Percentiles rank a stretch among this genome's conserved stretches.
phyloP scores from a whole-genome alignment of 83 land plant species.

The Larix sibirica region DNA sequence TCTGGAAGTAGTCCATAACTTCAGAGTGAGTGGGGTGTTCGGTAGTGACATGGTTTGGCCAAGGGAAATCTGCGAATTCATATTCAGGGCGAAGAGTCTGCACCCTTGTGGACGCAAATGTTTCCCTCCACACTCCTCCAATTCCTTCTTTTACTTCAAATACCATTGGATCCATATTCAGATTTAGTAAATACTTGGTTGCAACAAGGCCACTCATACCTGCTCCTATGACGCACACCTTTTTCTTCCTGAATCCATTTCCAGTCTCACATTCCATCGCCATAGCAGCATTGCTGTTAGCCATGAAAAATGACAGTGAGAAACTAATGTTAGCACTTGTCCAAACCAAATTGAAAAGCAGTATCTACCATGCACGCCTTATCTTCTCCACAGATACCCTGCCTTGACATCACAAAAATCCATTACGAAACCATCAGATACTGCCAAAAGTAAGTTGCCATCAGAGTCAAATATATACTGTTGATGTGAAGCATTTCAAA shows the following conservation, averaged over 20 bases:
- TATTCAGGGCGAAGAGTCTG: constrained; percentile 17
- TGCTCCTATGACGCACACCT: constrained; percentile 62
- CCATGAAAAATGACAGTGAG: too few relatives aligned
- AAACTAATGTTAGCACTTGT: too few relatives aligned
- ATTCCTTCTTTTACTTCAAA: neutral
- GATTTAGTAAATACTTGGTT: constrained; percentile 15
- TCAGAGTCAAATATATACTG: too few relatives aligned
- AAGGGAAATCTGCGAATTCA: constrained; percentile 25
- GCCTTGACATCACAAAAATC: too few relatives aligned
- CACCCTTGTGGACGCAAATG: constrained; percentile 15
- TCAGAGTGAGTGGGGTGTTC: neutral
- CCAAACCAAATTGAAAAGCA: too few relatives aligned
- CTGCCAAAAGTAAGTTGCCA: too few relatives aligned
- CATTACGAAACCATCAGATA: too few relatives aligned
- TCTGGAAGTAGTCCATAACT: constrained; percentile 15
- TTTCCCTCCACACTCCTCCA: constrained; percentile 26
- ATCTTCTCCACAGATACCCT: too few relatives aligned
- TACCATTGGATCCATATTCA: constrained; percentile 10
- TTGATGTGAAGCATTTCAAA: too few relatives aligned
- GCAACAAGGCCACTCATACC: constrained; percentile 28
- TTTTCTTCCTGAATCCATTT: neutral
- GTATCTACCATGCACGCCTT: too few relatives aligned
- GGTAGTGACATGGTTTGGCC: constrained; percentile 14
- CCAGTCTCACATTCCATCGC: neutral
- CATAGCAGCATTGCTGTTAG: neutral